These are phyloP conservation scores for Phaeotremella skinneri DNA, from an alignment of 768 basidiomycete genomes.

Conservation along the genomic window DNA sequence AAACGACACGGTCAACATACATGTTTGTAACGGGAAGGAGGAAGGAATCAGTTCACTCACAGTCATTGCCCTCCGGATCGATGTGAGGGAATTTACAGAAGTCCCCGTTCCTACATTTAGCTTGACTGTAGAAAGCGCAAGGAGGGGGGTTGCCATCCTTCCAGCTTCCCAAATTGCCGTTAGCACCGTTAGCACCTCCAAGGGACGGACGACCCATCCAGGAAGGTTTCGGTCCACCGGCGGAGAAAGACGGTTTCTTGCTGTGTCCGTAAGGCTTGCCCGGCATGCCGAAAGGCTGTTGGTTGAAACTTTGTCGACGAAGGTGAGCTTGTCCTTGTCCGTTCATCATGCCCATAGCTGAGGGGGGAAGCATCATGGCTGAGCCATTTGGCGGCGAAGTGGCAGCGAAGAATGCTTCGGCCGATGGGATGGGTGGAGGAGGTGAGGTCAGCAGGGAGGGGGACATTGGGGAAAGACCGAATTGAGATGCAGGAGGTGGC, in stretches of 20 bases:
- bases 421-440: conserved; percentile 38
- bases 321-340: background rate
- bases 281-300: conserved; percentile 23
- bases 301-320: conserved; percentile 36
- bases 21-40: background rate
- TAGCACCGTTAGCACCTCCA: conserved; percentile 12
- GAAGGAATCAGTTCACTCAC: conserved; percentile 23
- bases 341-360: conserved; percentile 7
- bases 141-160: conserved; percentile 48
- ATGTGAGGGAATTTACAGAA: conserved; percentile 53
- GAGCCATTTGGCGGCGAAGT: conserved; percentile 26
- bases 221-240: conserved; percentile 32
- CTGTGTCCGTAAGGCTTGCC: conserved; percentile 36
- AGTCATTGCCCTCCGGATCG: conserved; percentile 49
- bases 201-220: conserved; percentile 23
- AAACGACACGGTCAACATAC: no score
- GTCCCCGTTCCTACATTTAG: conserved; percentile 50
- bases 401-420: conserved; percentile 43
- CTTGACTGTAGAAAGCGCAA: conserved; percentile 47
- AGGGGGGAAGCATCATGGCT: background rate
- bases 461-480: conserved; percentile 37
- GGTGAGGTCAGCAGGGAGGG: conserved; percentile 38
- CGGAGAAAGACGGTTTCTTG: conserved; percentile 49
- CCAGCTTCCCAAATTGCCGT: conserved; percentile 36
- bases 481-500: conserved; percentile 27